A percentile compares a stretch with the other conserved stretches of the same genome.
Evolutionary conservation across 495 filamentous ascomycete genomes (phyloP).

Genomic region (Daldinia childiae): DNA sequence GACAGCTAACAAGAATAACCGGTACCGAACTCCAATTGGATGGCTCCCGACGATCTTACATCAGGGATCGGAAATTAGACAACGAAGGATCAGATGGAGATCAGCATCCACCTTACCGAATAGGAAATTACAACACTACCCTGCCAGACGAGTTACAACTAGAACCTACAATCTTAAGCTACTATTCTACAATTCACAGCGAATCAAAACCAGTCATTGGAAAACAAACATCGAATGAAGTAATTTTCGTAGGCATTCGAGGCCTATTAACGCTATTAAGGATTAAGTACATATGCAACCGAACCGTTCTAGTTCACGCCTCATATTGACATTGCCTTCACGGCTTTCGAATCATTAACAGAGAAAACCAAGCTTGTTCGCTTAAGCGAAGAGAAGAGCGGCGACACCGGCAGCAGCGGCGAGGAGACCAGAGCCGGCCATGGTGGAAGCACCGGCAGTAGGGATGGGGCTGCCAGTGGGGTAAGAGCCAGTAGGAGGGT

Average conservation of each 20-base stretch:
- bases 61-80: constrained; percentile 36
- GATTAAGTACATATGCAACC: constrained; percentile 59
- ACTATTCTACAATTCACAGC: too few species aligned
- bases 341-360: constrained; percentile 43
- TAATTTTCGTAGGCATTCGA: constrained; percentile 39
- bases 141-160: too few species aligned
- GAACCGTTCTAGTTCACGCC: constrained; percentile 34
- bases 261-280: constrained; percentile 52
- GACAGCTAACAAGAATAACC: neutral
- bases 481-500: constrained; percentile 37
- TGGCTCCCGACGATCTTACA: neutral
- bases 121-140: neutral
- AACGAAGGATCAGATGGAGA: constrained; percentile 4
- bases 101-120: constrained; percentile 5
- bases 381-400: constrained; percentile 64
- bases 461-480: constrained; percentile 49
- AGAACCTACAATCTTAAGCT: too few species aligned
- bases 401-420: constrained; percentile 62
- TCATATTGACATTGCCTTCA: constrained; percentile 39
- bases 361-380: constrained; percentile 28
- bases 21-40: neutral
- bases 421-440: constrained; percentile 56
- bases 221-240: constrained; percentile 16
- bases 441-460: constrained; percentile 58
- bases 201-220: neutral